Evolutionary conservation across 805 yeast species (phyloP), one percentile per base, ranked within the genome.

Genomic region (Nakazawaea anatomiae): DNA sequence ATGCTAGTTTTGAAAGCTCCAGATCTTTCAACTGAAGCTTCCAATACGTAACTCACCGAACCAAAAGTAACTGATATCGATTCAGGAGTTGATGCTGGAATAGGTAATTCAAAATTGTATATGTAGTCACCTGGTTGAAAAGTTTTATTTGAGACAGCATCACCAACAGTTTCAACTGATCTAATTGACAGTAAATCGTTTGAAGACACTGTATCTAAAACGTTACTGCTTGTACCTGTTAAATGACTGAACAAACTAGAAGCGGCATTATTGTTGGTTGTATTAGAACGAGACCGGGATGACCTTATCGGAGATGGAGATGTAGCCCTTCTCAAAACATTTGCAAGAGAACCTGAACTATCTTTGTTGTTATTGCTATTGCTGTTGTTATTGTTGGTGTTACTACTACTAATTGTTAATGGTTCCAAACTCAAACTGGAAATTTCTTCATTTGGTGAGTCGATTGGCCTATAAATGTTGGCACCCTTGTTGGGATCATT

Each of bases 111-210:
- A 66, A 94, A 92, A 53, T 89, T 86, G 71, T 92, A 94, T 44
- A 89, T 76, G 62, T 94, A 94, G 60, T 91, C 97, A 25, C 98
- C 99, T 0, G 96, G 89, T 27, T 76, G 72, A 58, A 92, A 91
- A 4, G 70, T 66, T 47, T 67, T 68, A 40, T 54, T 61, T 9
- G 42, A 10, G 11, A 29, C 18, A 11, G 39, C n/a, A 39, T 55
- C 63, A 42, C 58, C 63, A 18, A 29, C 46, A 1, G 54, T 44
- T 4, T 58, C 57, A 18, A 49, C 52, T 6, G 68, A 61, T 44
- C 48, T 57, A 28, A 56, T 47, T 1, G 66, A 60, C 9, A 53
- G 52, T 28, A 61, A 46, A 34, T 59, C 65, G 27, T 47, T 46
- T 14, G 32, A 27, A 50, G 42, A 31, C 47, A 56, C 6, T 54